phyloP scores from a whole-genome alignment of 164 flowering plant species.

The Pachysandra terminalis region DNA sequence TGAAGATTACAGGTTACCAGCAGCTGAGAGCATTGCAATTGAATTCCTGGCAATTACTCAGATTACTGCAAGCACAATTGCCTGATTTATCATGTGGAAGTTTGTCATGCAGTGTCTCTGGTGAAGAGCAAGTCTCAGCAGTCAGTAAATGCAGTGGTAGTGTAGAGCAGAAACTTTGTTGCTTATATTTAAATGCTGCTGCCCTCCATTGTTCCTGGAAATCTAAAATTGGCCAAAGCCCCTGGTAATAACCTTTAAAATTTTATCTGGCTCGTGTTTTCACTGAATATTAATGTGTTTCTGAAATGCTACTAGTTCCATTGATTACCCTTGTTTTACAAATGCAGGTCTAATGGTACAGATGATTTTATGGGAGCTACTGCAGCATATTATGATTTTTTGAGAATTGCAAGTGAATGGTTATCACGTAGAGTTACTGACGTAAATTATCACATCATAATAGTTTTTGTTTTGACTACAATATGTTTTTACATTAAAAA shows the following conservation, averaged over 20 bases:
- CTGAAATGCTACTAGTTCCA: neutral
- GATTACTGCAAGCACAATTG: constrained; percentile 68
- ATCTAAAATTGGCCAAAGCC: constrained; percentile 22
- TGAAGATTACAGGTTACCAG: constrained; percentile 46
- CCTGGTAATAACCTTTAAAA: constrained; percentile 22
- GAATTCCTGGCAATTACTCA: constrained; percentile 86
- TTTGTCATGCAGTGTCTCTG: constrained; percentile 24
- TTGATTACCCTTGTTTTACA: constrained; percentile 4
- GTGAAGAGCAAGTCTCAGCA: constrained; percentile 18
- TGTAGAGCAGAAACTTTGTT: constrained; percentile 41
- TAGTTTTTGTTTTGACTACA: neutral
- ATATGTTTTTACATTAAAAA: neutral
- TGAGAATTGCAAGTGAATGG: constrained; percentile 73
- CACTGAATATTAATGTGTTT: too few relatives aligned
- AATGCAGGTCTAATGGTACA: constrained; percentile 33
- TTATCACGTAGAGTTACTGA: constrained; percentile 77
- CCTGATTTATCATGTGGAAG: constrained; percentile 45
- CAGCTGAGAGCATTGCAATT: constrained; percentile 67
- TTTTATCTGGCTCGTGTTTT: neutral
- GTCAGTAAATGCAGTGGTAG: constrained; percentile 33
- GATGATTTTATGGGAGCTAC: constrained; percentile 32
- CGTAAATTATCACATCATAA: constrained; percentile 44
- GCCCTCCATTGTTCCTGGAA: constrained; percentile 60
- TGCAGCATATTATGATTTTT: constrained; percentile 60
- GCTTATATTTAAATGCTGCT: constrained; percentile 51